Evolutionary conservation across 106 monocot genomes (phyloP).

Genomic region (Chionographis japonica): DNA sequence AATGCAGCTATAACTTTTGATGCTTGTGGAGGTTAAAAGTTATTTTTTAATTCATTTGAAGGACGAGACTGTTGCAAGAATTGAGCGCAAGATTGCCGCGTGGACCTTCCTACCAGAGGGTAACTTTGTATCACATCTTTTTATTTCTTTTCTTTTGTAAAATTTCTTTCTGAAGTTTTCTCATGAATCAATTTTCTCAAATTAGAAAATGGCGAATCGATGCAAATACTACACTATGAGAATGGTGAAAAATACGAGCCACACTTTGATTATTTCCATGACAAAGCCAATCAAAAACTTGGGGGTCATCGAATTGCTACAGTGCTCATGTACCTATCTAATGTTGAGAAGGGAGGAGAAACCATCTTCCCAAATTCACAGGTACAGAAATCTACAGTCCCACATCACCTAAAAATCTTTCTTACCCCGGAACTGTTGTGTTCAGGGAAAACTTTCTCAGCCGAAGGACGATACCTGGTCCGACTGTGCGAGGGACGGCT

Average conservation of each 20-base stretch:
- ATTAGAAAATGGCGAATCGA: conserved; percentile 82
- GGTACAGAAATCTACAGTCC: conserved; percentile 19
- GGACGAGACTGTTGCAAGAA: conserved; percentile 67
- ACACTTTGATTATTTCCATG: conserved; percentile 83
- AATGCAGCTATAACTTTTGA: neutral
- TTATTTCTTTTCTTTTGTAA: neutral
- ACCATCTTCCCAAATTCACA: conserved; percentile 80
- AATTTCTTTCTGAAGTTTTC: neutral
- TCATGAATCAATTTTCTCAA: neutral
- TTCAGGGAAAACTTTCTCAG: conserved; percentile 58
- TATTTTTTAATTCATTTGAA: conserved; percentile 12
- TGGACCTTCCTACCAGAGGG: conserved; percentile 95
- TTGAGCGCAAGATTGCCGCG: conserved; percentile 75
- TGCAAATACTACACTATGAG: conserved; percentile 78
- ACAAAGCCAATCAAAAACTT: conserved; percentile 51
- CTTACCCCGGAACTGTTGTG: neutral
- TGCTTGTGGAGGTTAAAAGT: neutral
- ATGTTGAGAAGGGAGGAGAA: conserved; percentile 79
- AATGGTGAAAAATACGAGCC: conserved; percentile 86
- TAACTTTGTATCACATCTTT: conserved; percentile 14
- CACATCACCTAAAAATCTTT: neutral
- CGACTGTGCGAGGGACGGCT: conserved; percentile 68
- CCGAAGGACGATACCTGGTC: conserved; percentile 84
- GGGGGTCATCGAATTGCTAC: conserved; percentile 84
- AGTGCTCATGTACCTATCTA: conserved; percentile 89